Evolutionary conservation across 2,329 filamentous ascomycete genomes (phyloP), one percentile per base, ranked within the genome.

Genomic region (Diplodia intermedia): DNA sequence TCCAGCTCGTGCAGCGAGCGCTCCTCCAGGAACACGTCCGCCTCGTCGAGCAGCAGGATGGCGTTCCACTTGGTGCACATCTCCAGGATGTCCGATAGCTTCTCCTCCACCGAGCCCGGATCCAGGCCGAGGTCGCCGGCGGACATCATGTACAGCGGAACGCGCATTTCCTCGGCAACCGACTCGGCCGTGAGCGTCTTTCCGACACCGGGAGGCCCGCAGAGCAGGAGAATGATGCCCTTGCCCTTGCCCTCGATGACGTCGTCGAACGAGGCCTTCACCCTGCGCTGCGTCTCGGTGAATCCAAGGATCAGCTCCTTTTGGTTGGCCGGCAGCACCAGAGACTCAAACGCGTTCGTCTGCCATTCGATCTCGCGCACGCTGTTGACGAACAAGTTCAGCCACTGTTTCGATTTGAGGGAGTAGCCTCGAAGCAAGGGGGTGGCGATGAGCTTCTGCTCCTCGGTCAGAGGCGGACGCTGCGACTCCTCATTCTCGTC

Each of bases 161-260:
- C 57, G 78, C 77, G 75, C 76, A 84, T 81, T 50, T 80, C 74
- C 69, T 83, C 84, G 15, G 80, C 84, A 7, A 82, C 81, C 55
- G 69, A 70, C 47, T 71, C 33, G 14, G 71, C 71, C 12, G 70
- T 71, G n/a, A 71, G 60, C 0, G 84, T 86, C 75, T 86, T 86
- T 20, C 84, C 85, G 1, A 84, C 82, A 2, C 84, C 84, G 0
- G 84, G 83, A 1, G 81, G 80, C 0, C 84, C 84, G 56, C 76
- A 78, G 7, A 85, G 78, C 3, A 85, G 79, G 62, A 85, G 74
- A 62, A 85, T 83, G 50, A 85, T 78, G 8, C 84, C 83, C 33
- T 79, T 77, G n/a, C 84, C 84, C 71, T 86, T 86, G 29, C 83
- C 84, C 33, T 81, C 78, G 14, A 86, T 82, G 20, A 86, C 76